Evolutionary conservation across 352 stramenopile species (phyloP).

Genomic region (Pythium diclinum): DNA sequence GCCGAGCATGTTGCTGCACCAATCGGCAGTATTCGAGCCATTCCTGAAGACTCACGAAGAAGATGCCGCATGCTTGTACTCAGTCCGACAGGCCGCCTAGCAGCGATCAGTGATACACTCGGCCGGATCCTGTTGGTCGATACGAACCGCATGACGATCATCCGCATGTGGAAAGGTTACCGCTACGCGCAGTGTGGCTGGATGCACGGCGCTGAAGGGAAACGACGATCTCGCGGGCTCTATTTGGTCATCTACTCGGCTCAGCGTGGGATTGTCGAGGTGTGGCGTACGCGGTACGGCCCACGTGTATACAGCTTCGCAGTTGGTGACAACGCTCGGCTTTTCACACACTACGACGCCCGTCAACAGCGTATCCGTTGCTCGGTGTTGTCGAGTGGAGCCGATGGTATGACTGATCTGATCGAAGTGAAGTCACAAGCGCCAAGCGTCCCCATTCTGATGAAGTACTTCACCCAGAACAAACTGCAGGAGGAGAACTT

Average conservation of each 20-base stretch:
- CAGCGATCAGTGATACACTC: slow-evolving; percentile 70
- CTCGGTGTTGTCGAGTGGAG: slow-evolving; percentile 40
- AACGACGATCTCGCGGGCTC: slow-evolving; percentile 42
- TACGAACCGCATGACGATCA: slow-evolving; percentile 73
- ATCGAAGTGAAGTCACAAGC: slow-evolving; percentile 57
- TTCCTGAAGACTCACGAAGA: slow-evolving; percentile 60
- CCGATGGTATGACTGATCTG: slow-evolving; percentile 40
- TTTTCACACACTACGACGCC: slow-evolving; percentile 60
- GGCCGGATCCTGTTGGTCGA: slow-evolving; percentile 76
- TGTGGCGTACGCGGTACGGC: slow-evolving; percentile 77
- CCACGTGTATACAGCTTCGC: slow-evolving; percentile 72
- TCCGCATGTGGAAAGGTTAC: slow-evolving; percentile 89
- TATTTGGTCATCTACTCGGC: slow-evolving; percentile 87
- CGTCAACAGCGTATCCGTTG: slow-evolving; percentile 42
- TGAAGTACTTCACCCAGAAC: slow-evolving; percentile 86
- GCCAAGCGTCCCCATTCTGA: slow-evolving; percentile 56
- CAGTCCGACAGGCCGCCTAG: slow-evolving; percentile 65
- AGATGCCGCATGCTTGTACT: slow-evolving; percentile 60
- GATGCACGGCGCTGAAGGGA: slow-evolving; percentile 71
- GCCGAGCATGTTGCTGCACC: slow-evolving; percentile 73
- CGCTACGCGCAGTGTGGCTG: slow-evolving; percentile 76
- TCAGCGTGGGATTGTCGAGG: slow-evolving; percentile 77
- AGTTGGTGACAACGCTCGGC: slow-evolving; percentile 56
- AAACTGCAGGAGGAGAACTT: slow-evolving; percentile 88
- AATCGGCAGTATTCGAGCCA: slow-evolving; percentile 42